A percentile compares a stretch with the other conserved stretches of the same genome.
Evolutionary conservation across 352 stramenopile genomes (phyloP).

Genomic region (Phytophthora nicotianae): DNA sequence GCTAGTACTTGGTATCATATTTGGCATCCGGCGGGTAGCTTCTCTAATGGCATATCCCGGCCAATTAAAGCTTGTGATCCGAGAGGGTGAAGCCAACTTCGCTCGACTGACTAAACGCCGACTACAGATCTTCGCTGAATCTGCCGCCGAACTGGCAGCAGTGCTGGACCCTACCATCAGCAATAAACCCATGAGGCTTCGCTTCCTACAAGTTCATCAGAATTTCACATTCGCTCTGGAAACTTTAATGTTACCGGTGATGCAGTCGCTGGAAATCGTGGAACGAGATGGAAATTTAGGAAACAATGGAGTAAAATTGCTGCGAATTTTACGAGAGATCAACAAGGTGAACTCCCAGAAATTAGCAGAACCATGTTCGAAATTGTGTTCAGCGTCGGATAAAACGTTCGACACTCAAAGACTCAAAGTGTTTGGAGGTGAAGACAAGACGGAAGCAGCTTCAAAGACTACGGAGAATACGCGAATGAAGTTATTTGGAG

Average conservation of each 20-base stretch:
- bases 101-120: conserved; percentile 71
- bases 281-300: conserved; percentile 49
- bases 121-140: conserved; percentile 71
- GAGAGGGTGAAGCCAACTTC: conserved; percentile 82
- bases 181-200: conserved; percentile 38
- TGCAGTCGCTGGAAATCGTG: conserved; percentile 61
- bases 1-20: conserved; percentile 40
- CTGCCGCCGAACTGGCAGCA: conserved; percentile 52
- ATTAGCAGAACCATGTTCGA: conserved; percentile 38
- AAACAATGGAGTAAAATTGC: conserved; percentile 48
- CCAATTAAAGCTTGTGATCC: conserved; percentile 76
- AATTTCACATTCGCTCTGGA: conserved; percentile 74
- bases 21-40: conserved; percentile 52
- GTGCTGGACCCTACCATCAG: conserved; percentile 40
- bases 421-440: conserved; percentile 47
- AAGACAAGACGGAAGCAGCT: conserved; percentile 7
- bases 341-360: conserved; percentile 40
- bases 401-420: conserved; percentile 63
- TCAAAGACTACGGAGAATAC: conserved; percentile 13
- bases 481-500: conserved; percentile 30
- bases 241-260: conserved; percentile 62
- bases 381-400: conserved; percentile 44
- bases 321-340: conserved; percentile 51
- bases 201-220: conserved; percentile 67
- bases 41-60: conserved; percentile 75